Evolutionary conservation across 495 filamentous ascomycete genomes (phyloP).

Genomic region (Parathielavia appendiculata): DNA sequence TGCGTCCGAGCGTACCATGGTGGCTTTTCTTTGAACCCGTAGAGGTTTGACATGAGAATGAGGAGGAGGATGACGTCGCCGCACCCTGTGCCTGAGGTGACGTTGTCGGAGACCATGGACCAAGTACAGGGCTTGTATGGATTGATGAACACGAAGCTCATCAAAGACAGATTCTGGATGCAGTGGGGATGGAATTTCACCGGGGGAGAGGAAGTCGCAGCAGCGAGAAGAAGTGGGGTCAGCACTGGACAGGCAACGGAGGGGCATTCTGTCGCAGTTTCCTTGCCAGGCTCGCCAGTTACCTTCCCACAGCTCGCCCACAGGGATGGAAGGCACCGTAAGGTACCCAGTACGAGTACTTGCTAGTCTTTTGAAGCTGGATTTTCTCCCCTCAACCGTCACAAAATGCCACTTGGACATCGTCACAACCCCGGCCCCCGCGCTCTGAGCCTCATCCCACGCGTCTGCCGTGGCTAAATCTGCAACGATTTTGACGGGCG

Average conservation of each 20-base stretch:
- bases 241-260: background rate
- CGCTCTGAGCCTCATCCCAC: background rate
- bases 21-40: background rate
- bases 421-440: background rate
- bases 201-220: background rate
- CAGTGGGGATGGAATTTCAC: background rate
- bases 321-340: too few species aligned
- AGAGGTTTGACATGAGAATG: constrained; percentile 5
- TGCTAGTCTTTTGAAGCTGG: too few species aligned
- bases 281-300: too few species aligned
- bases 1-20: constrained; percentile 7
- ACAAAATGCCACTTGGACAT: background rate
- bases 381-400: too few species aligned
- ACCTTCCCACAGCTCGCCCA: too few species aligned
- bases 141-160: too few species aligned
- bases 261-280: too few species aligned
- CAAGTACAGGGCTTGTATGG: background rate
- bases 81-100: constrained; percentile 8
- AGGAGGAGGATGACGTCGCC: constrained; percentile 11
- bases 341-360: too few species aligned
- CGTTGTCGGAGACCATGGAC: constrained; percentile 2
- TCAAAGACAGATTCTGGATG: too few species aligned
- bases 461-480: background rate
- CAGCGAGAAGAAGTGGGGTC: too few species aligned
- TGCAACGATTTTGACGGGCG: background rate